Conservation (phyloP, 2,329 filamentous ascomycete species). For the Aspergillus sp. region DNA sequence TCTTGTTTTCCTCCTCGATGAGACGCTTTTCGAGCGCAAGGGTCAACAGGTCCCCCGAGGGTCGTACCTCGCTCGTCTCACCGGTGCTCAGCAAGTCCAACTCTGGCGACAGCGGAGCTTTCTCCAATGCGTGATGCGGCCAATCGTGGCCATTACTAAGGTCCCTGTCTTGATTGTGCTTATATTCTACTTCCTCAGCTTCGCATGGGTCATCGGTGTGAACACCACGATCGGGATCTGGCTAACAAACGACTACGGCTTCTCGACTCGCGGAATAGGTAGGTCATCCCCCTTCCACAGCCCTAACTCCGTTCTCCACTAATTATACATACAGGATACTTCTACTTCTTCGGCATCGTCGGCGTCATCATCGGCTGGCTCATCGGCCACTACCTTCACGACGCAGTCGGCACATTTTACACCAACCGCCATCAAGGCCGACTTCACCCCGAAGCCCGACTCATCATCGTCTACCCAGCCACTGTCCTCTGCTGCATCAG, state of each 20-base stretch:
- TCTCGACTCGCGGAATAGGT: conserved; percentile 51
- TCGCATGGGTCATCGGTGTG: conserved; percentile 52
- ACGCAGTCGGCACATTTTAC: conserved; percentile 48
- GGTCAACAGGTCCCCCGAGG: not conserved
- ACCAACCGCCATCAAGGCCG: conserved; percentile 49
- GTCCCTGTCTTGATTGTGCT: conserved; percentile 29
- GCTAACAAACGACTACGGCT: conserved; percentile 49
- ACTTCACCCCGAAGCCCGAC: conserved; percentile 57
- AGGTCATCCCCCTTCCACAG: conserved; percentile 31
- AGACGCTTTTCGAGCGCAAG: conserved; percentile 29
- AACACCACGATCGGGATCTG: conserved; percentile 56
- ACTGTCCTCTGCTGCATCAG: conserved; percentile 11
- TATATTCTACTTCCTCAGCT: conserved; percentile 33
- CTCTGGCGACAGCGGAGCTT: conserved; percentile 38
- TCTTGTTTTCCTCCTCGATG: conserved; percentile 24
- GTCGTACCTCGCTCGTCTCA: conserved; percentile 15
- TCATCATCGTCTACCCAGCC: conserved; percentile 49
- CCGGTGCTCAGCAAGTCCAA: conserved; percentile 28
- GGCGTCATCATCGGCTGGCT: conserved; percentile 50
- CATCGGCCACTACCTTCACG: conserved; percentile 56
- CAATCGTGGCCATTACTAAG: conserved; percentile 38
- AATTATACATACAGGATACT: conserved; percentile 32
- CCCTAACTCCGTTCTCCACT: not conserved
- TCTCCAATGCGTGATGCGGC: conserved; percentile 41
- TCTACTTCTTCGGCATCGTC: conserved; percentile 58